Evolutionary conservation across 2,329 filamentous ascomycete genomes (phyloP).

Genomic region (Pezicula rhizophila): DNA sequence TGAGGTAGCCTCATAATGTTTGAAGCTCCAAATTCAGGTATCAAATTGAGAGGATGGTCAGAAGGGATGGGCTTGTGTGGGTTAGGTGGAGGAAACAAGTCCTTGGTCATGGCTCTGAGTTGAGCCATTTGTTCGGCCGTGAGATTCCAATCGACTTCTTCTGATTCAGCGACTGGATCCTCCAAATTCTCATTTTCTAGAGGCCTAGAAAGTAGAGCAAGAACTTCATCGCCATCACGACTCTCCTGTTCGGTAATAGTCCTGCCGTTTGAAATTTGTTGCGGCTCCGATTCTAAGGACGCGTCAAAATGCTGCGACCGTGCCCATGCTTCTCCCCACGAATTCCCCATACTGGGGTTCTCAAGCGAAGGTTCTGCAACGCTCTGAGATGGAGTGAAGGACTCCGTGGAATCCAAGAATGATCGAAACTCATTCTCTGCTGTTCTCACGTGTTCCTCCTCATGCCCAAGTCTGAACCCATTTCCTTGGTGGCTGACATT

Average conservation of each 20-base stretch:
- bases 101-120: slow-evolving; percentile 19
- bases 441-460: slow-evolving; percentile 16
- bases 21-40: slow-evolving; percentile 9
- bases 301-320: slow-evolving; percentile 7
- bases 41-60: slow-evolving; percentile 19
- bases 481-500: slow-evolving; percentile 1
- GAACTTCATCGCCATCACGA: slow-evolving; percentile 35
- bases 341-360: not conserved
- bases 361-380: not conserved
- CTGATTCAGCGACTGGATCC: slow-evolving; percentile 4
- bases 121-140: slow-evolving; percentile 18
- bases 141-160: slow-evolving; percentile 26
- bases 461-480: slow-evolving; percentile 16
- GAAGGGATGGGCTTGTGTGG: slow-evolving; percentile 10
- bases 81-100: slow-evolving; percentile 15
- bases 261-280: not conserved
- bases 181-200: slow-evolving; percentile 15
- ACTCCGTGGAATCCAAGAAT: slow-evolving; percentile 23
- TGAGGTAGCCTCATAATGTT: slow-evolving; percentile 2
- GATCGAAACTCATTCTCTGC: slow-evolving; percentile 24
- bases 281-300: not conserved
- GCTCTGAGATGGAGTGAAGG: slow-evolving; percentile 18
- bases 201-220: slow-evolving; percentile 32
- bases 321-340: slow-evolving; percentile 16
- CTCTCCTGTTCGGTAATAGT: slow-evolving; percentile 19